Percentiles rank a stretch among this genome's conserved stretches.
phyloP scores from a whole-genome alignment of 768 basidiomycete species.

The Auriscalpium orientale region DNA sequence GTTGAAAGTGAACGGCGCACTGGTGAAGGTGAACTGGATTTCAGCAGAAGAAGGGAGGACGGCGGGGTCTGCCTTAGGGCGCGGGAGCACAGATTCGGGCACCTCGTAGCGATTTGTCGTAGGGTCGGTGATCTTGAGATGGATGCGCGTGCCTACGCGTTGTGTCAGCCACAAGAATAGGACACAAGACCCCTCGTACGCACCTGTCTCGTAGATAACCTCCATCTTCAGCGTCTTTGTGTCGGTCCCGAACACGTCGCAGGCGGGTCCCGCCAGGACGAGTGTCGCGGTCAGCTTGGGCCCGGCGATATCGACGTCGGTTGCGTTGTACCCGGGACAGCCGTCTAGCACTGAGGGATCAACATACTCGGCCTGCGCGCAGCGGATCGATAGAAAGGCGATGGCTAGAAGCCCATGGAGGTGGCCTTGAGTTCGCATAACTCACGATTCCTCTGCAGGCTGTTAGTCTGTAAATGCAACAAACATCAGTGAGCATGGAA shows the following conservation, averaged over 20 bases:
- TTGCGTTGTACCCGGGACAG: constrained; percentile 53
- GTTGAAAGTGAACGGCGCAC: constrained; percentile 54
- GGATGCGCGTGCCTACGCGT: constrained; percentile 44
- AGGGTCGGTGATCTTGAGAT: constrained; percentile 55
- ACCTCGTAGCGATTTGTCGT: constrained; percentile 50
- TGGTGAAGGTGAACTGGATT: constrained; percentile 54
- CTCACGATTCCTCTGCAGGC: too few relatives aligned
- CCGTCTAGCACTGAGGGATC: constrained; percentile 35
- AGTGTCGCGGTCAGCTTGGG: constrained; percentile 43
- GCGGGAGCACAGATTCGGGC: constrained; percentile 52
- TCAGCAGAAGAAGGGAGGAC: constrained; percentile 27
- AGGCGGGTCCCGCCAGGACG: constrained; percentile 40
- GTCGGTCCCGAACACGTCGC: constrained; percentile 55
- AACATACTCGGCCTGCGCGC: constrained; percentile 16
- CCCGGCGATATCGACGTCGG: constrained; percentile 32
- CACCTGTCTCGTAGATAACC: constrained; percentile 56
- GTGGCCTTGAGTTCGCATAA: too few relatives aligned
- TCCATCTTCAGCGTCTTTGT: constrained; percentile 37
- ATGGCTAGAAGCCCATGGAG: too few relatives aligned
- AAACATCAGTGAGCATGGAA: too few relatives aligned
- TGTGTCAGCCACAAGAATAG: background rate
- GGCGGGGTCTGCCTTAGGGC: constrained; percentile 30
- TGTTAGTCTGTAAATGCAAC: too few relatives aligned
- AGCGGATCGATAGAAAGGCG: too few relatives aligned
- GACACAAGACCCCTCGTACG: background rate